Conservation (phyloP, 306 rosid genomes). For the Sphenostylis stenocarpa region DNA sequence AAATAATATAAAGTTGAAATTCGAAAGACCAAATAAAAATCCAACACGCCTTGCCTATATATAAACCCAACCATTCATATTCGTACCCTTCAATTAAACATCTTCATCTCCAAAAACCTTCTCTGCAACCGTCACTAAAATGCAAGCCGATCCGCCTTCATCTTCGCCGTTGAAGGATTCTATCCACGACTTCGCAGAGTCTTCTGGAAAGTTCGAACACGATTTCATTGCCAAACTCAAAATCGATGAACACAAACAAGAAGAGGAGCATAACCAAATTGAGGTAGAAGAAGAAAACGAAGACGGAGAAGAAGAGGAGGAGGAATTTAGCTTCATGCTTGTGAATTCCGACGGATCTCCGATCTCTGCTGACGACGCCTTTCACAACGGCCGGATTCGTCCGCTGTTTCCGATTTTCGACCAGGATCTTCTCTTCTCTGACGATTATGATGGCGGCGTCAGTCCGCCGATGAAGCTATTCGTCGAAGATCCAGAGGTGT, state of each 20-base stretch:
- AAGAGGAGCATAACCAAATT: neutral
- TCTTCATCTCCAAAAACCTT: neutral
- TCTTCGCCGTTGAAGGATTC: no score
- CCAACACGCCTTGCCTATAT: neutral
- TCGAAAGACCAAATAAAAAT: slow-evolving; percentile 24
- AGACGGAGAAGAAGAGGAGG: slow-evolving; percentile 27
- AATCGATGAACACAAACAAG: slow-evolving; percentile 21
- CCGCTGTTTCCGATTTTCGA: slow-evolving; percentile 64
- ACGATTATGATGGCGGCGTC: slow-evolving; percentile 26
- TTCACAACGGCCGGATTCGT: slow-evolving; percentile 76
- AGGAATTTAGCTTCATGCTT: slow-evolving; percentile 67
- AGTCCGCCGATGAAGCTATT: slow-evolving; percentile 60
- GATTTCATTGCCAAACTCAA: slow-evolving; percentile 45
- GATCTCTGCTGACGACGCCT: slow-evolving; percentile 71
- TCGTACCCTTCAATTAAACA: neutral
- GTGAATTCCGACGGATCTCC: slow-evolving; percentile 55
- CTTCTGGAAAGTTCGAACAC: slow-evolving; percentile 27
- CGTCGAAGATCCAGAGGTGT: slow-evolving; percentile 30
- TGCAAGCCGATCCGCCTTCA: slow-evolving; percentile 45
- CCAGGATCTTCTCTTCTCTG: slow-evolving; percentile 51
- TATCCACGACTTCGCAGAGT: neutral
- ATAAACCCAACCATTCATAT: neutral
- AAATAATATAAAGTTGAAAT: neutral
- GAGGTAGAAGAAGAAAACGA: neutral
- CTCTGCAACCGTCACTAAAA: slow-evolving; percentile 16